Base-by-base conservation (phyloP, 768 basidiomycete genomes). In the Suillus clintonianus region DNA sequence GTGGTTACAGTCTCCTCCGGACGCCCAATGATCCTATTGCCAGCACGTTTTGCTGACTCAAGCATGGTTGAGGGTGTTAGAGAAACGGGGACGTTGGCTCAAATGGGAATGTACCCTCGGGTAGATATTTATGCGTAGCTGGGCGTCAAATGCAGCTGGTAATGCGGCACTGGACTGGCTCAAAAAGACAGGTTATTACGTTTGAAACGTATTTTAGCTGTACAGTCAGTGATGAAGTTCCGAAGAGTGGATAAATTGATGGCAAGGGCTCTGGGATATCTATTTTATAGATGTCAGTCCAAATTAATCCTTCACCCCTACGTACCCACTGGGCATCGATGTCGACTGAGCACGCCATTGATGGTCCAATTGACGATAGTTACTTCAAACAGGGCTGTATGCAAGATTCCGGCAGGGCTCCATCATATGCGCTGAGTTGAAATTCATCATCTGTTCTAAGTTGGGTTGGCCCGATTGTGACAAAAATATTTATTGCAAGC, bases 1-100 rank as follows among this genome's bases (percentile, higher is more conserved):
- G 88, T 78, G 27, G 89, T 85, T 7, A 88, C 83, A 11, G 74
- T 71, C 9, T 86, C 77, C 60, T 91, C 88, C 9, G 89, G 86
- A 68, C 89, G 81, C 8, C 77, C 84, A 53, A 93, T 80, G 48
- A 86, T 65, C 54, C 80, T 81, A 76, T 91, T 91, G 34, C 82
- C 84, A 45, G 83, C 65, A 32, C 76, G 79, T 73, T 84, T 87
- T 24, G 77, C 78, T 34, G 78, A 60, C 58, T 68, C 67, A 43
- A 75, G 68, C 83, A 84, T 84, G 63, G 62, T 34, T 37, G 57
- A 43, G 48, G 48, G 41, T 11, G 32, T 2, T 19, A 22, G 45
- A n/a, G 58, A 24, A 36, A 13, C 30, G 32, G 6, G 22, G 32
- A 27, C 15, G 36, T 17, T 6, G 11, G 48, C 47, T 59, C 34